phyloP scores from a whole-genome alignment of 2,329 filamentous ascomycete species.

The Fusarium heterosporum region DNA sequence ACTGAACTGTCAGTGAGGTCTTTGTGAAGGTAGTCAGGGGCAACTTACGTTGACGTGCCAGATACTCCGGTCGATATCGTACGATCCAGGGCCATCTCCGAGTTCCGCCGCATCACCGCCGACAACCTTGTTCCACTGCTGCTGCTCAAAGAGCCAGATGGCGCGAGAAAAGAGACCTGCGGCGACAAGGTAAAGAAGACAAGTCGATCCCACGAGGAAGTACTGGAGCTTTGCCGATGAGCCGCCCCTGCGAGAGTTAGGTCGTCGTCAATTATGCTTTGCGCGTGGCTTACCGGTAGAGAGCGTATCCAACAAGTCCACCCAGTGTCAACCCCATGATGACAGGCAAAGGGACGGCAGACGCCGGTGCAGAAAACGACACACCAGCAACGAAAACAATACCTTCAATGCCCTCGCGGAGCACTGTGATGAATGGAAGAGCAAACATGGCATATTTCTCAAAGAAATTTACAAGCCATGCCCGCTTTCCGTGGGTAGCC shows the following conservation, averaged over 20 bases:
- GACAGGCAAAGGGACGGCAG: constrained; percentile 81
- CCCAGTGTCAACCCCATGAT: constrained; percentile 78
- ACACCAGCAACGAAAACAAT: constrained; percentile 92
- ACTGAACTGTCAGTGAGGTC: constrained; percentile 59
- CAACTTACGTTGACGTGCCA: constrained; percentile 85
- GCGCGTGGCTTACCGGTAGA: constrained; percentile 73
- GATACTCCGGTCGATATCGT: constrained; percentile 81
- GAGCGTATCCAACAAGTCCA: constrained; percentile 73
- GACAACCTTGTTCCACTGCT: constrained; percentile 75
- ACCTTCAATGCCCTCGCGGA: constrained; percentile 87
- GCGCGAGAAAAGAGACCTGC: constrained; percentile 83
- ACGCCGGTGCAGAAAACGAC: constrained; percentile 78
- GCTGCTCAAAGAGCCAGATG: constrained; percentile 79
- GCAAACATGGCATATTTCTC: constrained; percentile 91
- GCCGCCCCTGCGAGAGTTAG: constrained; percentile 53
- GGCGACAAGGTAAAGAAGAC: constrained; percentile 85
- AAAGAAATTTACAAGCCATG: constrained; percentile 69
- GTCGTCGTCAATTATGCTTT: not conserved
- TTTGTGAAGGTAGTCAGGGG: constrained; percentile 24
- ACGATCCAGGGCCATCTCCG: constrained; percentile 75
- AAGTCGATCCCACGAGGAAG: constrained; percentile 85
- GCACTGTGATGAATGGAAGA: constrained; percentile 85
- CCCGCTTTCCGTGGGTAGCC: constrained; percentile 57
- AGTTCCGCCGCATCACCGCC: constrained; percentile 67
- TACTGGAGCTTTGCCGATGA: constrained; percentile 66